Conservation (phyloP, 1,139 yeast genomes). For the Pichia cactophila region DNA sequence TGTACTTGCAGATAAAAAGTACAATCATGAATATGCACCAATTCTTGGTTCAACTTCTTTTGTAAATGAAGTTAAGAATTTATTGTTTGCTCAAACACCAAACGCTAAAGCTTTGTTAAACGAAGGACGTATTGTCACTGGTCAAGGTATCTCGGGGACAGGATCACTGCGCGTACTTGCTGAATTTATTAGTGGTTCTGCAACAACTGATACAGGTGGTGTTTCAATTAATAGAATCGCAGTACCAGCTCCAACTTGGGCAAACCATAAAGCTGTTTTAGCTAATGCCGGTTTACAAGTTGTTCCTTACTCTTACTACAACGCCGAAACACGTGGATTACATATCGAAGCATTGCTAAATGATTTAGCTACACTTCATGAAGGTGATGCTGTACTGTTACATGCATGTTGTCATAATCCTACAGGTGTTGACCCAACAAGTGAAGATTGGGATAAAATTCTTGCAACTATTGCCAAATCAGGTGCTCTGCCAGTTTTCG, state of each 20-base stretch:
- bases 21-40: constrained; percentile 52
- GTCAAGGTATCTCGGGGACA: constrained; percentile 56
- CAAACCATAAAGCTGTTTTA: constrained; percentile 52
- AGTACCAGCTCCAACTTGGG: constrained; percentile 59
- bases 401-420: constrained; percentile 98
- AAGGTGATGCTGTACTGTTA: constrained; percentile 60
- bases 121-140: constrained; percentile 42
- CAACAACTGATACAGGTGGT: constrained; percentile 4
- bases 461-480: constrained; percentile 49
- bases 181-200: constrained; percentile 41
- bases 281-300: constrained; percentile 40
- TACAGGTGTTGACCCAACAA: constrained; percentile 84
- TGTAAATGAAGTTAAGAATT: constrained; percentile 42
- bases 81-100: constrained; percentile 29
- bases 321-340: constrained; percentile 45
- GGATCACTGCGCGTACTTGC: constrained; percentile 52
- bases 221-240: constrained; percentile 24
- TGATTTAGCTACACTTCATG: constrained; percentile 34
- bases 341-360: constrained; percentile 43
- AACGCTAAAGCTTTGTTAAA: constrained; percentile 34
- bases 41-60: constrained; percentile 45
- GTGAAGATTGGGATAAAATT: constrained; percentile 72
- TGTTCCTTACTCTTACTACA: constrained; percentile 40
- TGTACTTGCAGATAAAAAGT: constrained; percentile 34
- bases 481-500: constrained; percentile 67